Base-by-base conservation (phyloP, 805 yeast species). In the Pichia heedii region DNA sequence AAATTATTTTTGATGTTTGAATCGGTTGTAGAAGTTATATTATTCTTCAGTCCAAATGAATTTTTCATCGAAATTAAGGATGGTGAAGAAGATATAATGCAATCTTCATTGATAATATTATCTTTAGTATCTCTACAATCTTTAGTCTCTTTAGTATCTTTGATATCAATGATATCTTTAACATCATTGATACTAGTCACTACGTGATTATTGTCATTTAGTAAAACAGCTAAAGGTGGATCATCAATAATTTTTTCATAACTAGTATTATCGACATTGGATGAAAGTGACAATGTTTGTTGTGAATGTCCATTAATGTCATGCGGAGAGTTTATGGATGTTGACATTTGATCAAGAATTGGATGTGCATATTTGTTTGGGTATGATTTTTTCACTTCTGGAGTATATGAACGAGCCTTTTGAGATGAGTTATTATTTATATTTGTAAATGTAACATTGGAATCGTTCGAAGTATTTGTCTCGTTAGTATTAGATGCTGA, bases 371-470 rank as follows among this genome's bases (percentile, higher is more conserved):
- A 27, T 3, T 5, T 9, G 12, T 13, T n/a, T 3, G 32, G 12
- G 9, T 8, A 27, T 27, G 9, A 13, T 27, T 15, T 27, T n/a
- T 6, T 8, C 6, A 6, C 15, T 8, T 27, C 12, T 3, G 32
- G 33, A 4, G 45, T 22, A 5, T 42, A 38, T 1, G 47, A 40
- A 9, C 42, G 47, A 2, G 56, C 46, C 3, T 55, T 51, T 3
- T 39, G 33, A 3, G 51, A 44, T 2, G 56, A 55, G 4, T 37
- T 16, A 24, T 37, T 20, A 30, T 37, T n/a, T 13, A 27, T 8
- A 13, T 27, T 27, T 8, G 15, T 27, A 15, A 27, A 27, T 3
- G 32, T n/a, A 27, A n/a, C 32, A 6, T 27, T 12, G 6, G 32
- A 9, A 9, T 27, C 32, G 15, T 15, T 27, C 15, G n/a, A 27